A percentile compares a stretch with the other conserved stretches of the same genome.
Evolutionary conservation across 2,329 filamentous ascomycete species (phyloP).

Genomic region (Lasiodiplodia sp.): DNA sequence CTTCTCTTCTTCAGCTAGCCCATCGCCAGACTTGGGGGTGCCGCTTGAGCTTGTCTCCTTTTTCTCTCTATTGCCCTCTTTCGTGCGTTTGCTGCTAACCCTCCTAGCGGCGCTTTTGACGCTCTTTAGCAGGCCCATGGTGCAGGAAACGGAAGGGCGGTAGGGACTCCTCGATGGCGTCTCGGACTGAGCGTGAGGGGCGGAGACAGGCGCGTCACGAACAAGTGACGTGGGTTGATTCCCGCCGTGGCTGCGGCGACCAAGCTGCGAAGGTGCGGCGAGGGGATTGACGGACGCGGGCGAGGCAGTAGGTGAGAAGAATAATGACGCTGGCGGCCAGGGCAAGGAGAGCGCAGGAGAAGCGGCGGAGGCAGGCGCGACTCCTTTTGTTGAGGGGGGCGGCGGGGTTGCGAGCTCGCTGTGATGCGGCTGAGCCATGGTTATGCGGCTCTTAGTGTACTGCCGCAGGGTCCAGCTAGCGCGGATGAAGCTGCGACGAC

Average conservation of each 20-base stretch:
- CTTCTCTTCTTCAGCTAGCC: neutral
- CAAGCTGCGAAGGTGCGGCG: neutral
- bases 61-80: neutral
- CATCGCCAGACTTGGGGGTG: neutral
- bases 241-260: neutral
- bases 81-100: neutral
- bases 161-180: neutral
- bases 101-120: conserved; percentile 1
- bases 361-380: neutral
- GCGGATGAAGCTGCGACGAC: conserved; percentile 7
- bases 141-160: neutral
- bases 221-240: neutral
- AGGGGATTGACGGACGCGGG: neutral
- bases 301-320: neutral
- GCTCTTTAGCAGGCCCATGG: conserved; percentile 5
- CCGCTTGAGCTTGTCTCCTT: neutral
- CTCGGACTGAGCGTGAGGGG: neutral
- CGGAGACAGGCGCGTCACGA: neutral
- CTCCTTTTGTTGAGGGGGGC: neutral
- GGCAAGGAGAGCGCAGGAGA: neutral
- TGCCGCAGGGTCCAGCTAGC: conserved; percentile 6
- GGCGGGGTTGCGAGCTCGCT: neutral
- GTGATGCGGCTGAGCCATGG: conserved; percentile 15
- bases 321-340: neutral
- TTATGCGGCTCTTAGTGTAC: conserved; percentile 21